These are phyloP conservation scores for Epichloe gansuensis DNA, from an alignment of 2,329 filamentous ascomycete species.

Conservation along the genomic window DNA sequence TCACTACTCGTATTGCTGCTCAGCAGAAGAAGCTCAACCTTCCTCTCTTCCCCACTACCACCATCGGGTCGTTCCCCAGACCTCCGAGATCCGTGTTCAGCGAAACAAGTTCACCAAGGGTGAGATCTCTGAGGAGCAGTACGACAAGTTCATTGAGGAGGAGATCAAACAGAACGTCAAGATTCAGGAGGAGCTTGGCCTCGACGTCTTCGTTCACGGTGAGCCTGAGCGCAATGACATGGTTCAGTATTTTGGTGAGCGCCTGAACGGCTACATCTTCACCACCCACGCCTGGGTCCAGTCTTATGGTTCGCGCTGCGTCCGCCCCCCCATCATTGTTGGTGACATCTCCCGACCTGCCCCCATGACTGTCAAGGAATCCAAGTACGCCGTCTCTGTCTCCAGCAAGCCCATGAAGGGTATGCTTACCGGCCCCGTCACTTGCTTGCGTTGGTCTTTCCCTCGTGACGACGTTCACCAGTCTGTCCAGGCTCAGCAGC, in stretches of 20 bases:
- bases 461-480: constrained; percentile 99
- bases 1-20: constrained; percentile 71
- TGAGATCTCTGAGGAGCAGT: constrained; percentile 83
- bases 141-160: constrained; percentile 99
- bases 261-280: constrained; percentile 92
- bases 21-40: constrained; percentile 91
- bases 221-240: constrained; percentile 99
- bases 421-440: constrained; percentile 98
- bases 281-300: constrained; percentile 99
- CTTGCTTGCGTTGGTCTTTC: constrained; percentile 98
- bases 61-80: constrained; percentile 99
- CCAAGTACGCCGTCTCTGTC: constrained; percentile 92
- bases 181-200: constrained; percentile 94
- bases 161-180: constrained; percentile 92
- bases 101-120: constrained; percentile 99
- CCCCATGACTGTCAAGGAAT: constrained; percentile 99
- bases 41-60: constrained; percentile 96
- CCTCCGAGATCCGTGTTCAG: constrained; percentile 92
- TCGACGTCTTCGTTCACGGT: constrained; percentile 96
- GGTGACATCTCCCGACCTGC: constrained; percentile 95
- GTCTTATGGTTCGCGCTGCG: constrained; percentile 95
- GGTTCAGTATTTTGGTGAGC: constrained; percentile 99
- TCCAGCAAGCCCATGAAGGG: constrained; percentile 99
- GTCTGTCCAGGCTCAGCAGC: constrained; percentile 96
- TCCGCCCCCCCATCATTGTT: constrained; percentile 95